Evolutionary conservation across 805 yeast genomes (phyloP).

Genomic region (Saccharomycopsis javanensis): DNA sequence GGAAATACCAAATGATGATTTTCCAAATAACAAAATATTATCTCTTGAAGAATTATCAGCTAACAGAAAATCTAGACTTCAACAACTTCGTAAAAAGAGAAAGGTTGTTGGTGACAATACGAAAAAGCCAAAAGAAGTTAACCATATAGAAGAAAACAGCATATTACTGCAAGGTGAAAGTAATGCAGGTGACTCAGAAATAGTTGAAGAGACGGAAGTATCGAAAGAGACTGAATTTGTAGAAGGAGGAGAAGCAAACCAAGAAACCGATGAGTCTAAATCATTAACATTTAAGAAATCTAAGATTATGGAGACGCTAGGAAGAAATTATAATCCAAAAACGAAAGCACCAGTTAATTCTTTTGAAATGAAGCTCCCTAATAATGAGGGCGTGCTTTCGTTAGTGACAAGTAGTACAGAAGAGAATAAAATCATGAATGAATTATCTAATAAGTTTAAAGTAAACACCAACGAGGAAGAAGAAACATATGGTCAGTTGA

Average conservation of each 20-base stretch:
- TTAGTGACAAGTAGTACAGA: neutral
- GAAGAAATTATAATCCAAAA: conserved; percentile 3
- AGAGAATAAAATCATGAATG: neutral
- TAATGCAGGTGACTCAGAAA: neutral
- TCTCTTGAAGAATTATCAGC: conserved; percentile 3
- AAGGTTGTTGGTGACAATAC: neutral
- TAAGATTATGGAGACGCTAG: neutral
- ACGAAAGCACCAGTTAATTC: conserved; percentile 3
- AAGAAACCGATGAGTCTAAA: neutral
- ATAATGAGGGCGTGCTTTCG: neutral
- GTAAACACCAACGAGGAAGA: conserved; percentile 2
- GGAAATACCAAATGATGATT: neutral
- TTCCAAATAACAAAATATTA: neutral
- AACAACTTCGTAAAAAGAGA: conserved; percentile 4
- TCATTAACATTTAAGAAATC: neutral
- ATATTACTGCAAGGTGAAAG: neutral
- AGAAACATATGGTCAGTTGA: neutral
- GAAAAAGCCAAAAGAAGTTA: no score
- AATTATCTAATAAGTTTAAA: neutral
- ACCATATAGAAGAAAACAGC: no score
- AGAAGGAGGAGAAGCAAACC: neutral
- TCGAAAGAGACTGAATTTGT: neutral
- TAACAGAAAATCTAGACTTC: conserved; percentile 3
- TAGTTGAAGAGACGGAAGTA: neutral
- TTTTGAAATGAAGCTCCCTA: neutral